These are phyloP conservation scores for Brassica incana DNA, from an alignment of 345 rosid genomes.

Conservation along the genomic window DNA sequence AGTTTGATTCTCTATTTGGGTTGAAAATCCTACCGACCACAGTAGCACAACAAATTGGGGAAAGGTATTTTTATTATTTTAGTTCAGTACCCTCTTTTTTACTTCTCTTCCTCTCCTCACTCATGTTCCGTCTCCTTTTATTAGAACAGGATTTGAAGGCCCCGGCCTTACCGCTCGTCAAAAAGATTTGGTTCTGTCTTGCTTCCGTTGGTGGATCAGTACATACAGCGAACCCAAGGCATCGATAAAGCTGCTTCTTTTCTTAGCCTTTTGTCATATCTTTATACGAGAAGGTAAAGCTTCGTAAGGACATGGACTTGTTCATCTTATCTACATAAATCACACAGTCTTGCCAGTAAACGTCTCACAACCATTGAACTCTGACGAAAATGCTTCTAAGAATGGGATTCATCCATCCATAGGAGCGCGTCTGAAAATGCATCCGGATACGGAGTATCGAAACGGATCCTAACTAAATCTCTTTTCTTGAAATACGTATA, in stretches of 20 bases:
- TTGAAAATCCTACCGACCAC: no score
- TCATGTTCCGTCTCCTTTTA: slow-evolving; percentile 41
- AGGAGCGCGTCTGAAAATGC: no score
- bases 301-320: neutral
- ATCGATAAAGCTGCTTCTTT: slow-evolving; percentile 88
- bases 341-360: no score
- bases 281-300: slow-evolving; percentile 80
- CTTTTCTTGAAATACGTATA: no score
- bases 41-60: slow-evolving; percentile 13
- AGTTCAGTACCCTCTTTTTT: no score
- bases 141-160: slow-evolving; percentile 93
- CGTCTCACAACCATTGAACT: no score
- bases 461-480: no score
- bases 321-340: neutral
- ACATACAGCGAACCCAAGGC: slow-evolving; percentile 78
- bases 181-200: slow-evolving; percentile 86
- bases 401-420: no score
- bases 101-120: neutral
- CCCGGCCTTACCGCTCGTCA: slow-evolving; percentile 84
- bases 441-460: no score
- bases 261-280: slow-evolving; percentile 81
- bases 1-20: no score
- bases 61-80: slow-evolving; percentile 47
- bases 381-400: no score
- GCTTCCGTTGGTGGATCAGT: slow-evolving; percentile 92